phyloP scores from a whole-genome alignment of 108 stramenopile species.

The Aurantiochytrium sp. region DNA sequence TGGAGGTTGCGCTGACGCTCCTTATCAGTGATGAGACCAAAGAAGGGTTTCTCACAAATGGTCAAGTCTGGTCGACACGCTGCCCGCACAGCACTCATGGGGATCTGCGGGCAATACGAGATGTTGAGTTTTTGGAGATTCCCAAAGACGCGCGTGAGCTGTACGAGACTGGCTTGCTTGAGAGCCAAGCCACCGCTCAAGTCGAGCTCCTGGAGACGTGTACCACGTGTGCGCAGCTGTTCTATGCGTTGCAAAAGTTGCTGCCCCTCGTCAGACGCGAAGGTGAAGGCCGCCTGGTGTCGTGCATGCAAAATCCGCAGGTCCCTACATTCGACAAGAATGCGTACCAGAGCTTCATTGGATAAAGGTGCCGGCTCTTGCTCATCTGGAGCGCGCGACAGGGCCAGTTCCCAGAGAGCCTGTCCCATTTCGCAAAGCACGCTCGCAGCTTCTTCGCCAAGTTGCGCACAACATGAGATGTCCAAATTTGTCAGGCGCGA shows the following conservation, averaged over 20 bases:
- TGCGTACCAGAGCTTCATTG: not conserved
- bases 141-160: not conserved
- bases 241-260: no score
- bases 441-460: not conserved
- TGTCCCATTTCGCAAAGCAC: not conserved
- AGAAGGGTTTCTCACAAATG: not conserved
- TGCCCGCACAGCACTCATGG: not conserved
- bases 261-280: not conserved
- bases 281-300: not conserved
- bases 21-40: not conserved
- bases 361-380: not conserved
- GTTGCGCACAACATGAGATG: not conserved
- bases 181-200: not conserved
- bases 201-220: not conserved
- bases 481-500: not conserved
- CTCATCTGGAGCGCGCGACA: not conserved
- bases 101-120: not conserved
- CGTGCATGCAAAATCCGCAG: not conserved
- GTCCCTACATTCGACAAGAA: not conserved
- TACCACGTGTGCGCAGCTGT: no score
- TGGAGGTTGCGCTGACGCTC: not conserved
- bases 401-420: not conserved
- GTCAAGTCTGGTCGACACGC: not conserved
- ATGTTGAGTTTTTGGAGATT: not conserved
- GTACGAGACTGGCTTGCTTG: not conserved